Base-by-base conservation (phyloP, 2,329 filamentous ascomycete genomes). In the Phialophora macrospora region DNA sequence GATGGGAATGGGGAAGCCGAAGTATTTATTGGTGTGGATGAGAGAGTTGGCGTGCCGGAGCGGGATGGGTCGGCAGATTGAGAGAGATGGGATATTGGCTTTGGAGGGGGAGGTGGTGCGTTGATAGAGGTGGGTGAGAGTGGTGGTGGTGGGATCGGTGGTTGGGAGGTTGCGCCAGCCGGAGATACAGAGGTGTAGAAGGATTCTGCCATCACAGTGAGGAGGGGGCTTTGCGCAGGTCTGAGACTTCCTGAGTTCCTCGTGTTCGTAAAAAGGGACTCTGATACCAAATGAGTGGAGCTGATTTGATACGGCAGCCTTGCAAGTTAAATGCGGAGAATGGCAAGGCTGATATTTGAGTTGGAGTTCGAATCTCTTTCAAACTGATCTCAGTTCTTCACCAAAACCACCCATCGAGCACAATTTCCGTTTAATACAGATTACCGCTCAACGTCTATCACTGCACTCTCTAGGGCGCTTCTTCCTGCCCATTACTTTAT, bases 1-100 rank as follows among this genome's bases (percentile, higher is more conserved):
- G 28, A 14, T 11, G 17, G 28, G 81, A 77, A 2, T 87, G 87
- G 11, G 6, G 58, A 20, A 20, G 58, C 57, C 9, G 55, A 88
- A n/a, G 57, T 49, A 12, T 24, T 55, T 12, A 34, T 49, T 0
- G 62, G 55, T 55, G 68, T 62, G 3, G 65, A 57, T 1, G 63
- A 60, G 24, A 62, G 32, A 17, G 28, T 38, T 38, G 68, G 68
- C 5, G 68, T 68, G 22, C 49, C 66, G 38, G 63, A 61, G 20
- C 64, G 60, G 46, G 63, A 65, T 41, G 64, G 64, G 51, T 68
- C 51, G 24, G 58, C 56, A 41, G 49, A 65, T 32, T 66, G 66
- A 20, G 46, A 41, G 58, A 66, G 34, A 46, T 69, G 68, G 11
- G 61, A 68, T n/a, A 65, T 51, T 9, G 67, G 68, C 32, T 70